Percentiles rank a stretch among this genome's conserved stretches.
phyloP scores from a whole-genome alignment of 164 flowering plant genomes.

The Annona cherimola region DNA sequence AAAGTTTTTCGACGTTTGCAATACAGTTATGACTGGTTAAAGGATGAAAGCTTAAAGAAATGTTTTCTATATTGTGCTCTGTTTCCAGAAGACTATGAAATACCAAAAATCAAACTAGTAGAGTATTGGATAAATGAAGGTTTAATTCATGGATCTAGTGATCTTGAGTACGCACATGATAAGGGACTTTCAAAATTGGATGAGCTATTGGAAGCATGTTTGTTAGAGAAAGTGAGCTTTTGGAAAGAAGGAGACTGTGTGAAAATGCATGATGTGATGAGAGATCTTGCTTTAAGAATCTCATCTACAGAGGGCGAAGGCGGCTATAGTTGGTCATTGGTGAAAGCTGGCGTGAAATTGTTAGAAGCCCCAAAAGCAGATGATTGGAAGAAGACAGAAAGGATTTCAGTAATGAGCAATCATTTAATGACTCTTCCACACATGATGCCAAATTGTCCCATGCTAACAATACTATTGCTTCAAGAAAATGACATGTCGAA shows the following conservation, averaged over 20 bases:
- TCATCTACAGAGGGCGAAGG: constrained; percentile 3
- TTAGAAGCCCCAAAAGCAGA: constrained; percentile 3
- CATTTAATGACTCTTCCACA: too few species aligned
- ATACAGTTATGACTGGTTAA: constrained; percentile 12
- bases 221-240: constrained; percentile 5
- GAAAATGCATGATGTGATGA: constrained; percentile 16
- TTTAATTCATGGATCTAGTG: not conserved
- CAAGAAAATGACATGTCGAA: too few species aligned
- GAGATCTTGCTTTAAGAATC: constrained; percentile 13
- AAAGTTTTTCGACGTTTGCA: constrained; percentile 2
- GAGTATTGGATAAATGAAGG: constrained; percentile 16
- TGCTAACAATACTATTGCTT: too few species aligned
- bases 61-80: constrained; percentile 11
- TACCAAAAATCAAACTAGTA: constrained; percentile 4
- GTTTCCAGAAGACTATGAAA: constrained; percentile 11
- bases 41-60: not conserved
- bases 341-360: not conserved
- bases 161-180: constrained; percentile 8
- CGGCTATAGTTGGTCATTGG: not conserved
- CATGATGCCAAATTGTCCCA: too few species aligned
- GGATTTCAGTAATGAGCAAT: constrained; percentile 13
- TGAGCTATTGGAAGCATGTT: constrained; percentile 10
- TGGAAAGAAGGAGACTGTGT: constrained; percentile 1
- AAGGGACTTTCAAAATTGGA: constrained; percentile 6
- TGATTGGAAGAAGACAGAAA: constrained; percentile 12